These are phyloP conservation scores for Aspergillus alliaceus DNA, from an alignment of 2,329 filamentous ascomycete species.

Conservation along the genomic window DNA sequence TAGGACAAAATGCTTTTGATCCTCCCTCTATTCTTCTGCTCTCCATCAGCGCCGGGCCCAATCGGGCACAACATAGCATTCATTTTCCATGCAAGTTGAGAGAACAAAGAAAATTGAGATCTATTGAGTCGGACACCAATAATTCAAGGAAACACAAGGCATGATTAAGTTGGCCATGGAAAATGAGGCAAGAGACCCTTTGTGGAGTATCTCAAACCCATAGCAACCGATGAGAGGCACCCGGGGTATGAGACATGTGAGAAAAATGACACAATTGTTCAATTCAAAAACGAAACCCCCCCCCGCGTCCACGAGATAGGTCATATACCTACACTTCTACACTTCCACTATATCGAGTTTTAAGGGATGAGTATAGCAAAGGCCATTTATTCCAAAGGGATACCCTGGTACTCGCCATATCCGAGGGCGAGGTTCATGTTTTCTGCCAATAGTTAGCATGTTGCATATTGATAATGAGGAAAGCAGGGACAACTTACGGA, in stretches of 20 bases:
- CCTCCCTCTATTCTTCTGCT: neutral
- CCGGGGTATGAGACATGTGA: slow-evolving; percentile 29
- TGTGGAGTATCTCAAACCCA: slow-evolving; percentile 24
- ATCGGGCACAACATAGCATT: neutral
- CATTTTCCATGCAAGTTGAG: neutral
- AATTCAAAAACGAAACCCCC: slow-evolving; percentile 11
- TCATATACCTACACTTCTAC: slow-evolving; percentile 19
- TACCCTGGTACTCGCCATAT: slow-evolving; percentile 85
- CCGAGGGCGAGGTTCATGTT: slow-evolving; percentile 94
- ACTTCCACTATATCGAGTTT: slow-evolving; percentile 17
- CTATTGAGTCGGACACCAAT: slow-evolving; percentile 11
- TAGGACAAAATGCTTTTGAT: neutral
- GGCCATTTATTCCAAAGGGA: slow-evolving; percentile 58
- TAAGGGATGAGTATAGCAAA: slow-evolving; percentile 14
- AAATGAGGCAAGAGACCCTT: slow-evolving; percentile 21
- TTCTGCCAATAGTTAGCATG: slow-evolving; percentile 50
- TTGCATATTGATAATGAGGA: neutral
- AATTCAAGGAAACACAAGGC: slow-evolving; percentile 9
- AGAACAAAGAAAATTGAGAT: slow-evolving; percentile 7
- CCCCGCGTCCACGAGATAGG: slow-evolving; percentile 12
- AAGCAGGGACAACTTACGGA: slow-evolving; percentile 64
- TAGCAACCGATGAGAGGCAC: slow-evolving; percentile 28
- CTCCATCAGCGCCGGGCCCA: slow-evolving; percentile 4
- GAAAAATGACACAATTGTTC: slow-evolving; percentile 9
- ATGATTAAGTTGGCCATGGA: slow-evolving; percentile 22